A percentile compares a stretch with the other conserved stretches of the same genome.
Conservation (phyloP, 257 asterid species). For the Solanum sitiens region DNA sequence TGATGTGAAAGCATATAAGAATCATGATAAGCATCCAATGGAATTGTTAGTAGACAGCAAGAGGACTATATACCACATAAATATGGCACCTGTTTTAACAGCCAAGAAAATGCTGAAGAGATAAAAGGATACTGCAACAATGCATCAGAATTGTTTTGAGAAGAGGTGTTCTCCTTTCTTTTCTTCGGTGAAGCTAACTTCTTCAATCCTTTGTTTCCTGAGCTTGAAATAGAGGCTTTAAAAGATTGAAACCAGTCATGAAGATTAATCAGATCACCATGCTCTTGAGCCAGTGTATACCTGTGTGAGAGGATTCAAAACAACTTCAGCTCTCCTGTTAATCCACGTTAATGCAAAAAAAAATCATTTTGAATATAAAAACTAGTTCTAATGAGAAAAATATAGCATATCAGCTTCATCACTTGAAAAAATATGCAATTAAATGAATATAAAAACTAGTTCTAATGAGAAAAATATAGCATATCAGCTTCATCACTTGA, state of each 20-base stretch:
- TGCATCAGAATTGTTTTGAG: slow-evolving; percentile 46
- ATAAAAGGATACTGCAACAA: slow-evolving; percentile 68
- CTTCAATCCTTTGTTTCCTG: slow-evolving; percentile 34
- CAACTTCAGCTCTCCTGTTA: neutral
- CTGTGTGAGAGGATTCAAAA: slow-evolving; percentile 18
- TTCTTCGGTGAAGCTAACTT: slow-evolving; percentile 63
- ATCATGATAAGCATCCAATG: neutral
- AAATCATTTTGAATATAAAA: neutral
- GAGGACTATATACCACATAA: neutral
- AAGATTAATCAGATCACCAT: slow-evolving; percentile 88
- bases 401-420: neutral
- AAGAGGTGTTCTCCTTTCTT: slow-evolving; percentile 24
- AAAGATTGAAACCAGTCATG: slow-evolving; percentile 91
- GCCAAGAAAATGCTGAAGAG: neutral
- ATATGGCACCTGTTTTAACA: neutral
- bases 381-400: neutral
- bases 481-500: neutral
- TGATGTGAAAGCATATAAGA: neutral
- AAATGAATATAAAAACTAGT: neutral
- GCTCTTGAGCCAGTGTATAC: slow-evolving; percentile 86
- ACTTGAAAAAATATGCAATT: neutral
- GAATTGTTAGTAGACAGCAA: neutral
- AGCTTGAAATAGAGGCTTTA: slow-evolving; percentile 38
- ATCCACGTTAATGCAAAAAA: neutral
- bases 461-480: neutral